Evolutionary conservation across 345 rosid species (phyloP), one percentile per base, ranked within the genome.

Genomic region (Hibiscus trionum): DNA sequence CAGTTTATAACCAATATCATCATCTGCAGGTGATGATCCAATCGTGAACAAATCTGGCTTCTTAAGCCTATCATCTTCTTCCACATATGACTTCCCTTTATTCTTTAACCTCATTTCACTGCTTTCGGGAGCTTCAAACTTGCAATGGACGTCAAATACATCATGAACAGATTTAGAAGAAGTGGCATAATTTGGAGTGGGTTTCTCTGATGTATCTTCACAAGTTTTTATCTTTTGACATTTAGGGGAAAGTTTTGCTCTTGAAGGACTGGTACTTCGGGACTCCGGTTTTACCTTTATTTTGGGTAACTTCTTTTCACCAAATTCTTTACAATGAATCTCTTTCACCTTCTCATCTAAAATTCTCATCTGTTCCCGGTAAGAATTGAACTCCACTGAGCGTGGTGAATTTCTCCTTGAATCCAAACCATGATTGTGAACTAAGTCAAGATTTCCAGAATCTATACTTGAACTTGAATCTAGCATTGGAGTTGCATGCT

Each of bases 341-440:
- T 80, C 88, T 68, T 79, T 79, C 37, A 84, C 87, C 60, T 64
- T 74, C 10, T 83, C 87, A 29, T 86, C 96, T 49, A 88, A 76
- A 67, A 65, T 85, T 53, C 77, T 85, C 2, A 88, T 87, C 81
- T 86, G 85, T 29, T 88, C 88, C 97, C 89, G 85, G 49, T 79
- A 85, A 0, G 83, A 72, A 58, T 71, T 77, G 53, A 82, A 61
- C 24, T 88, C 88, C 63, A 81, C 52, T 3, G 62, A 66, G 55
- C 53, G 72, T 1, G 44, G 67, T 0, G 49, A 27, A 63, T 72
- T 79, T 75, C 77, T 86, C 79, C 75, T 86, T 1, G 61, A 77
- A 17, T 81, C 79, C 37, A 70, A 46, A 61, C 73, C 66, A 35
- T 74, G 69, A 11, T 79, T 80, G 71, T 27, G 67, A 12, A 57